phyloP scores from a whole-genome alignment of 2,329 filamentous ascomycete species.

The Calonectria multiphialidica region DNA sequence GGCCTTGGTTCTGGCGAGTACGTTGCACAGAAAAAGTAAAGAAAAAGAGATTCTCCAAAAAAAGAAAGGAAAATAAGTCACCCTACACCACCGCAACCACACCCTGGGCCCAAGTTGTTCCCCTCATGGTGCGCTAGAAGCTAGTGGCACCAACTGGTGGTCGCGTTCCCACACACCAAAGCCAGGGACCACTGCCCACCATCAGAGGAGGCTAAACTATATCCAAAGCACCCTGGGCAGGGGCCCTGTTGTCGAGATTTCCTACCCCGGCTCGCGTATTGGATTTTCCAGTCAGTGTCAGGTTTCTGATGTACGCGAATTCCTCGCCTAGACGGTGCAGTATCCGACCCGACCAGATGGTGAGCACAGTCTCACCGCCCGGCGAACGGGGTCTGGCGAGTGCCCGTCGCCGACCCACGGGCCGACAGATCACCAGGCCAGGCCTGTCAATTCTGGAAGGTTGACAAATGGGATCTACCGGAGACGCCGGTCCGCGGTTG shows the following conservation, averaged over 20 bases:
- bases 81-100: background rate
- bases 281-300: conserved; percentile 7
- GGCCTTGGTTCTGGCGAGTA: background rate
- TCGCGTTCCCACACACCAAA: conserved; percentile 23
- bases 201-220: conserved; percentile 16
- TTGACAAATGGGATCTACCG: conserved; percentile 8
- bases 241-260: conserved; percentile 33
- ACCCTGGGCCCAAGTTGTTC: conserved; percentile 13
- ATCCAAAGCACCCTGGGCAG: conserved; percentile 26
- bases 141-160: conserved; percentile 24
- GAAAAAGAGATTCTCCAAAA: background rate
- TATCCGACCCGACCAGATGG: conserved; percentile 20
- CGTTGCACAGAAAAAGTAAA: background rate
- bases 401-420: conserved; percentile 11
- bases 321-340: conserved; percentile 27
- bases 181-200: conserved; percentile 24
- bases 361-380: conserved; percentile 33
- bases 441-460: background rate
- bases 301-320: background rate
- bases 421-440: conserved; percentile 20
- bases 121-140: conserved; percentile 34
- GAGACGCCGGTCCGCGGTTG: background rate
- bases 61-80: background rate
- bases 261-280: conserved; percentile 24
- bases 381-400: conserved; percentile 18